Conservation (phyloP, 2,329 filamentous ascomycete genomes). For the Cladosporium colombiae region DNA sequence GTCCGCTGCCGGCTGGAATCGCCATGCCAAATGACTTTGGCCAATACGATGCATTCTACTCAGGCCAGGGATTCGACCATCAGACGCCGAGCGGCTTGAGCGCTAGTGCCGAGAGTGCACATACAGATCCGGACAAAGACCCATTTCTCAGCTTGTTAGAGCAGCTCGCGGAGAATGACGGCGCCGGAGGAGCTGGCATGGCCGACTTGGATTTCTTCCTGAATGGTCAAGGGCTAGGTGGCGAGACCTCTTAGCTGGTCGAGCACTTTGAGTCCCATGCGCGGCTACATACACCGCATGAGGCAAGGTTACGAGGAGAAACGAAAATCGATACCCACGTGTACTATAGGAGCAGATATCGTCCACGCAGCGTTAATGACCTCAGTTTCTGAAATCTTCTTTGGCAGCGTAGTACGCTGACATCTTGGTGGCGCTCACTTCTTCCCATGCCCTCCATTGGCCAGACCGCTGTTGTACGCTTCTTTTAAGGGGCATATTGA, state of each 20-base stretch:
- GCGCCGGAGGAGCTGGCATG: conserved; percentile 62
- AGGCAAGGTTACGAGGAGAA: conserved; percentile 1
- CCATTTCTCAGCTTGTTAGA: conserved; percentile 78
- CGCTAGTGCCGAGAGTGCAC: conserved; percentile 40
- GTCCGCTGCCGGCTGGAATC: conserved; percentile 27
- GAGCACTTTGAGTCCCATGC: background rate
- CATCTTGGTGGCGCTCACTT: too few species aligned
- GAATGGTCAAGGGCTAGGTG: conserved; percentile 21
- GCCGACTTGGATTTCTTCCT: conserved; percentile 80
- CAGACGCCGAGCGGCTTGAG: conserved; percentile 49
- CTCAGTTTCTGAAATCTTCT: background rate
- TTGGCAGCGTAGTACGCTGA: background rate
- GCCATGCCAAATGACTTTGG: conserved; percentile 18
- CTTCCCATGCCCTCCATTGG: background rate
- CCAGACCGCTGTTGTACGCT: background rate
- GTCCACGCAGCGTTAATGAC: background rate
- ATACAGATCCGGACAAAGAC: conserved; percentile 65
- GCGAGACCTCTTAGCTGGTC: conserved; percentile 2
- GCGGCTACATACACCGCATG: background rate
- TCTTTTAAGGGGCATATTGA: background rate
- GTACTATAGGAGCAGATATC: conserved; percentile 5
- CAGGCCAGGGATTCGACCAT: conserved; percentile 37
- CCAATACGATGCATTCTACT: conserved; percentile 29
- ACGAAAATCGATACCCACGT: conserved; percentile 14
- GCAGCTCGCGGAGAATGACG: conserved; percentile 80